Evolutionary conservation across 768 basidiomycete genomes (phyloP).

Genomic region (Mycena epipterygia): DNA sequence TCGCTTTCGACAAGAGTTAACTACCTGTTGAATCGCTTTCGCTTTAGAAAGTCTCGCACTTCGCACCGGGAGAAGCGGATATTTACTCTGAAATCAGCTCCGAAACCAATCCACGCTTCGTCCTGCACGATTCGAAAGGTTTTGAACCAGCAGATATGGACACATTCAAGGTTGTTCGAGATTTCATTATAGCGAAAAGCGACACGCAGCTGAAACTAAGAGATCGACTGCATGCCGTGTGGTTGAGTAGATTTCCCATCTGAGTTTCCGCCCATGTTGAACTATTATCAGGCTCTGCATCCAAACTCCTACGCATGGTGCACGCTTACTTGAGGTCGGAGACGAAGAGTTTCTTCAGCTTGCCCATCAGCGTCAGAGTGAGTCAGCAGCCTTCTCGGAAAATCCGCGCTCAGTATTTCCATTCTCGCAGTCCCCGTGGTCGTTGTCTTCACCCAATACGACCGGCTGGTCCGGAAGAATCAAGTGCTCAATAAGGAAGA

Average conservation of each 20-base stretch:
- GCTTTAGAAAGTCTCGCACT: slow-evolving; percentile 39
- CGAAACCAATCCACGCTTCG: slow-evolving; percentile 42
- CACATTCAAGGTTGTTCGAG: slow-evolving; percentile 41
- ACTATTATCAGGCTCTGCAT: slow-evolving; percentile 10
- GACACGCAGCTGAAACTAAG: slow-evolving; percentile 32
- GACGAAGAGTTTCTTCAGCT: slow-evolving; percentile 1
- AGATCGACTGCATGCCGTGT: slow-evolving; percentile 48
- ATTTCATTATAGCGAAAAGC: slow-evolving; percentile 41
- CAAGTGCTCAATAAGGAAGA: not conserved
- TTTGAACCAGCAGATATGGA: slow-evolving; percentile 44
- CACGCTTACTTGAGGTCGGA: not conserved
- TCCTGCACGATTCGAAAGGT: slow-evolving; percentile 48
- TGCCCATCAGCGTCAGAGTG: not conserved
- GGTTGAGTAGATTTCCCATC: slow-evolving; percentile 32
- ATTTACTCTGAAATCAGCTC: slow-evolving; percentile 45
- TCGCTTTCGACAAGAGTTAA: not conserved
- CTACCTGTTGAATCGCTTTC: not conserved
- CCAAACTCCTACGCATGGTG: not conserved
- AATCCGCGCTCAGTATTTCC: not conserved
- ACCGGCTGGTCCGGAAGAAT: not conserved
- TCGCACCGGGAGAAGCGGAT: slow-evolving; percentile 38
- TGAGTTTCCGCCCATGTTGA: not conserved
- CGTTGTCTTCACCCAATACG: slow-evolving; percentile 5
- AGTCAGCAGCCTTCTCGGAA: not conserved
- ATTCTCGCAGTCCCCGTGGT: not conserved